These are phyloP conservation scores for Pholiota molesta DNA, from an alignment of 768 basidiomycete species.

Conservation along the genomic window DNA sequence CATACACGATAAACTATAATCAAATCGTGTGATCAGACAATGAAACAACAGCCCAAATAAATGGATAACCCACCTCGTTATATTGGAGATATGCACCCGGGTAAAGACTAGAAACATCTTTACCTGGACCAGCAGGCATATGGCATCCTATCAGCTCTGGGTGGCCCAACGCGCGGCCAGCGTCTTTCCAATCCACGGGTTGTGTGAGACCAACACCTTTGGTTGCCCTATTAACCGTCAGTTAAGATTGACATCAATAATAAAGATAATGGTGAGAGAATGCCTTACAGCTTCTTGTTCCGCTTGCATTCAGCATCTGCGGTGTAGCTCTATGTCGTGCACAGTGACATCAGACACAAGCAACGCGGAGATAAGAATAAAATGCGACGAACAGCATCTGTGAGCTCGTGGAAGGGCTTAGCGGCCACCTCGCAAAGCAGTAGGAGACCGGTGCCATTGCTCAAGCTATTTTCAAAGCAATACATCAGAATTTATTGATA, in stretches of 20 bases:
- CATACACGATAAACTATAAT: conserved; percentile 14
- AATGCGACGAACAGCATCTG: not conserved
- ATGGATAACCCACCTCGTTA: conserved; percentile 9
- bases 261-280: not conserved
- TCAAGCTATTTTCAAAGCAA: conserved; percentile 1
- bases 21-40: not conserved
- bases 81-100: conserved; percentile 11
- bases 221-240: conserved; percentile 11
- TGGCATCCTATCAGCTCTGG: conserved; percentile 13
- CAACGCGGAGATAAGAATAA: not conserved
- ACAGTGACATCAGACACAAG: not conserved
- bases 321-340: conserved; percentile 1
- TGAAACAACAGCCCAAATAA: not conserved
- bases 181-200: conserved; percentile 16
- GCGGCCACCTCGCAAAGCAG: conserved; percentile 14
- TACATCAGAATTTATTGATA: not conserved
- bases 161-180: conserved; percentile 10
- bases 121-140: conserved; percentile 14
- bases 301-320: conserved; percentile 10
- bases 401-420: conserved; percentile 15
- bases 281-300: conserved; percentile 10
- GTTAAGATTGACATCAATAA: not conserved
- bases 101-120: conserved; percentile 1
- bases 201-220: conserved; percentile 15
- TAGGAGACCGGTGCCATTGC: conserved; percentile 10